phyloP scores from a whole-genome alignment of 106 monocot genomes.

The Narthecium ossifragum region DNA sequence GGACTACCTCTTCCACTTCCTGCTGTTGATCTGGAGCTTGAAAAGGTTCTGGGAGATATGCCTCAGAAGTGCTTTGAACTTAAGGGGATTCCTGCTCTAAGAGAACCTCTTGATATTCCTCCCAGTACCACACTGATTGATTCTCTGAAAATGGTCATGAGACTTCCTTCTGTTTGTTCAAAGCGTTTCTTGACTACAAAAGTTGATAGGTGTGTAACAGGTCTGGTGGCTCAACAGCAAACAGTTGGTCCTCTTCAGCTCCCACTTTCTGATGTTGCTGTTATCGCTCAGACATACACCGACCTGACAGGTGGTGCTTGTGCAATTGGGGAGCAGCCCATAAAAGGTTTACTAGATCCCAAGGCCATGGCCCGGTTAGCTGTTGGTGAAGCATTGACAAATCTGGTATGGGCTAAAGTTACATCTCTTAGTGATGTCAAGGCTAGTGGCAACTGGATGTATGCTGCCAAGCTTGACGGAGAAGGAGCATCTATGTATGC shows the following conservation, averaged over 20 bases:
- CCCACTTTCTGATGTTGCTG: conserved; percentile 89
- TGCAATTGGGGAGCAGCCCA: conserved; percentile 90
- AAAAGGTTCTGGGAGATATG: conserved; percentile 95
- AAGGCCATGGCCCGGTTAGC: conserved; percentile 87
- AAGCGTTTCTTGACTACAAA: conserved; percentile 94
- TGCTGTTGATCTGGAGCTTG: conserved; percentile 87
- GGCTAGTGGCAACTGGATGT: conserved; percentile 99
- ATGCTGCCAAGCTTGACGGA: conserved; percentile 96
- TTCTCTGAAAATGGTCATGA: conserved; percentile 57
- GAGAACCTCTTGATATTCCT: conserved; percentile 69
- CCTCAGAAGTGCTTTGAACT: conserved; percentile 83
- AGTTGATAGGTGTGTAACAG: conserved; percentile 93
- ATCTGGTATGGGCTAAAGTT: conserved; percentile 91
- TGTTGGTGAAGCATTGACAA: conserved; percentile 94
- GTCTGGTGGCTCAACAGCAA: conserved; percentile 93
- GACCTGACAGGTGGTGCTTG: conserved; percentile 86
- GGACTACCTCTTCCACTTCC: conserved; percentile 54
- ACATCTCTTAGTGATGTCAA: conserved; percentile 89
- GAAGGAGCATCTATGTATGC: conserved; percentile 98
- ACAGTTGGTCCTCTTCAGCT: conserved; percentile 90
- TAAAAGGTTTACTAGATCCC: conserved; percentile 76
- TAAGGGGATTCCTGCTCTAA: conserved; percentile 18
- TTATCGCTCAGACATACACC: conserved; percentile 72
- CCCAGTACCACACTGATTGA: conserved; percentile 61
- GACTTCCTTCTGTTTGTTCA: conserved; percentile 87